A percentile compares a stretch with the other conserved stretches of the same genome.
Evolutionary conservation across 2,329 filamentous ascomycete species (phyloP).

Genomic region (Dactylellina sp.): DNA sequence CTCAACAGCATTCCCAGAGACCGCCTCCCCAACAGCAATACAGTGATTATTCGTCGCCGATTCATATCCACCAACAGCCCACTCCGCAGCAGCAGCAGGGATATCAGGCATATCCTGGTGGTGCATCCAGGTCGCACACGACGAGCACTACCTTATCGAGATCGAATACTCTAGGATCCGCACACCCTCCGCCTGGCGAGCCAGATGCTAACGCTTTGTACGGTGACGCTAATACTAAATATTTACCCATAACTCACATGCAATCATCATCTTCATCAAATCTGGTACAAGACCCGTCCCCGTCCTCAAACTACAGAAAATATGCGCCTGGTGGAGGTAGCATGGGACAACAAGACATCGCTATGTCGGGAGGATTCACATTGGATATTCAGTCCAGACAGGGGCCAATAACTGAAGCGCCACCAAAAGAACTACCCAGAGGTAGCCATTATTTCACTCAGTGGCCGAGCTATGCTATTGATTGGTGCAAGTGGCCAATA

Average conservation of each 20-base stretch:
- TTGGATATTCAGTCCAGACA: slow-evolving; percentile 49
- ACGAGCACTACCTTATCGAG: slow-evolving; percentile 42
- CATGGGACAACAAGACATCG: slow-evolving; percentile 48
- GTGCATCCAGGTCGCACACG: slow-evolving; percentile 49
- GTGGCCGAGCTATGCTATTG: slow-evolving; percentile 95
- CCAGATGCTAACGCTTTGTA: slow-evolving; percentile 50
- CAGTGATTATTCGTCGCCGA: slow-evolving; percentile 48
- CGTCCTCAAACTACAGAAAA: slow-evolving; percentile 45
- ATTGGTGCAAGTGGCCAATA: slow-evolving; percentile 99
- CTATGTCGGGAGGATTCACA: slow-evolving; percentile 37
- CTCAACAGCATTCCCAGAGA: slow-evolving; percentile 43
- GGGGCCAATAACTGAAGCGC: slow-evolving; percentile 41
- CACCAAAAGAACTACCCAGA: slow-evolving; percentile 43
- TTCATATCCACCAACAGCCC: slow-evolving; percentile 48
- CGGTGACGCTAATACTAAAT: slow-evolving; percentile 51
- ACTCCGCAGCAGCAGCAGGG: slow-evolving; percentile 40
- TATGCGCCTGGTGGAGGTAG: slow-evolving; percentile 46
- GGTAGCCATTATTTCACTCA: slow-evolving; percentile 65
- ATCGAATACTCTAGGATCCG: slow-evolving; percentile 44
- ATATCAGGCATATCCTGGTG: slow-evolving; percentile 54
- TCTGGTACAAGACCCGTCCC: slow-evolving; percentile 26
- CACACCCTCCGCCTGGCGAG: slow-evolving; percentile 46
- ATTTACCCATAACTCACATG: slow-evolving; percentile 49
- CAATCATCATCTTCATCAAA: slow-evolving; percentile 45
- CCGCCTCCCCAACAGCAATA: slow-evolving; percentile 49